phyloP scores from a whole-genome alignment of 352 stramenopile species.

The Blastocystis sp. region DNA sequence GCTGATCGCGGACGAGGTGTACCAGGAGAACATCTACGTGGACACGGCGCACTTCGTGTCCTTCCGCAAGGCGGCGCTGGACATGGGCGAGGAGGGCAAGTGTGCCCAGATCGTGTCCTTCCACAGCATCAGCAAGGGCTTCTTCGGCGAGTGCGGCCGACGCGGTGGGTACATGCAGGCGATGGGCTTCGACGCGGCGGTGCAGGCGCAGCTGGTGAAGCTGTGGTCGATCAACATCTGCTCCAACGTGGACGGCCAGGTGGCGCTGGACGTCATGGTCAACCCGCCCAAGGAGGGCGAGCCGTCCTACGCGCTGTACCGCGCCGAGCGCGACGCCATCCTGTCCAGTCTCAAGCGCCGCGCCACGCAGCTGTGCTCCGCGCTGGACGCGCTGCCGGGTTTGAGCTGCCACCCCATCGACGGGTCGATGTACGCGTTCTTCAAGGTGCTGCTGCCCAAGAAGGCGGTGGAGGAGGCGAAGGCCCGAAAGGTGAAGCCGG shows the following conservation, averaged over 20 bases:
- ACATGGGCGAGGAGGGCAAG: constrained; percentile 80
- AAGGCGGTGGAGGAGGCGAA: constrained; percentile 76
- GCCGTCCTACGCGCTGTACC: constrained; percentile 83
- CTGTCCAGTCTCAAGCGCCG: constrained; percentile 87
- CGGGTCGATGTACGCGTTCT: constrained; percentile 97
- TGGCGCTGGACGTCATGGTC: constrained; percentile 95
- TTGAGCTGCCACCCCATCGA: constrained; percentile 92
- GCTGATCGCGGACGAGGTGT: constrained; percentile 94
- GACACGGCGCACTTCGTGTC: constrained; percentile 87
- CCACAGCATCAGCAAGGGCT: constrained; percentile 96
- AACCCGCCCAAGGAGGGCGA: constrained; percentile 85
- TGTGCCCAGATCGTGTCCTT: constrained; percentile 93
- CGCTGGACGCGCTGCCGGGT: constrained; percentile 89
- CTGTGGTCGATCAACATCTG: constrained; percentile 92
- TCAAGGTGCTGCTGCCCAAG: constrained; percentile 83
- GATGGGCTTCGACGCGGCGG: constrained; percentile 85
- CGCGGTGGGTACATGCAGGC: constrained; percentile 94
- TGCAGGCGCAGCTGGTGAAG: constrained; percentile 94
- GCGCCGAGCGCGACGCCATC: constrained; percentile 84
- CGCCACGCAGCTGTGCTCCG: constrained; percentile 84
- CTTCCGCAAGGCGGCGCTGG: constrained; percentile 88
- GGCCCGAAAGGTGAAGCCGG: constrained; percentile 79
- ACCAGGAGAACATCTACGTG: constrained; percentile 98
- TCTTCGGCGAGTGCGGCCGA: constrained; percentile 94
- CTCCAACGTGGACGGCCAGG: constrained; percentile 91